A percentile compares a stretch with the other conserved stretches of the same genome.
phyloP scores from a whole-genome alignment of 805 yeast species.

The Saccharomyces mikatae region DNA sequence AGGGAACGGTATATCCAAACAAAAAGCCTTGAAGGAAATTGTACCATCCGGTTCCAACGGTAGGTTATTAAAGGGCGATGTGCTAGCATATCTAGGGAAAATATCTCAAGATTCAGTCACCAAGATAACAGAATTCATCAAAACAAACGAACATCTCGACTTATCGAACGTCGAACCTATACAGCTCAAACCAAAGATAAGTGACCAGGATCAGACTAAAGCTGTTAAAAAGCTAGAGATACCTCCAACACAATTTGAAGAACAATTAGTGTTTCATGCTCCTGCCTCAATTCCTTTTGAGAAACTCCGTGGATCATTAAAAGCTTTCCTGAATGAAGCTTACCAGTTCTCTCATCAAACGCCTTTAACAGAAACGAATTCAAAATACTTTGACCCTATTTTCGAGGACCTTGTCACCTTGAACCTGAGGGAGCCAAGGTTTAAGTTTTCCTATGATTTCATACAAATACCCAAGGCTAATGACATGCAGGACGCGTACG shows the following conservation, averaged over 20 bases:
- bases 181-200: slow-evolving; percentile 23
- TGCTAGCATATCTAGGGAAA: slow-evolving; percentile 71
- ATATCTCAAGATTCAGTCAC: slow-evolving; percentile 50
- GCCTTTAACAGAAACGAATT: slow-evolving; percentile 19
- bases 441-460: slow-evolving; percentile 17
- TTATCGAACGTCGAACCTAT: slow-evolving; percentile 51
- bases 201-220: slow-evolving; percentile 7
- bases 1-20: slow-evolving; percentile 52
- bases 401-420: slow-evolving; percentile 54
- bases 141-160: slow-evolving; percentile 56
- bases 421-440: slow-evolving; percentile 22
- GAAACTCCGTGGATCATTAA: slow-evolving; percentile 38
- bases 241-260: slow-evolving; percentile 6
- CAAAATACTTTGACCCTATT: slow-evolving; percentile 48
- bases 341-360: slow-evolving; percentile 30
- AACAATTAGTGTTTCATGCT: slow-evolving; percentile 27
- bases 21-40: slow-evolving; percentile 64
- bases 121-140: slow-evolving; percentile 48
- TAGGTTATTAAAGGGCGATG: slow-evolving; percentile 83
- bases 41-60: slow-evolving; percentile 87
- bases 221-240: slow-evolving; percentile 4
- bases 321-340: slow-evolving; percentile 39
- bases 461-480: slow-evolving; percentile 7
- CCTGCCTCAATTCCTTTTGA: slow-evolving; percentile 25
- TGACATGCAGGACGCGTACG: background rate